A percentile compares a stretch with the other conserved stretches of the same genome.
Conservation (phyloP, 164 flowering plant species). For the Taxillus chinensis region DNA sequence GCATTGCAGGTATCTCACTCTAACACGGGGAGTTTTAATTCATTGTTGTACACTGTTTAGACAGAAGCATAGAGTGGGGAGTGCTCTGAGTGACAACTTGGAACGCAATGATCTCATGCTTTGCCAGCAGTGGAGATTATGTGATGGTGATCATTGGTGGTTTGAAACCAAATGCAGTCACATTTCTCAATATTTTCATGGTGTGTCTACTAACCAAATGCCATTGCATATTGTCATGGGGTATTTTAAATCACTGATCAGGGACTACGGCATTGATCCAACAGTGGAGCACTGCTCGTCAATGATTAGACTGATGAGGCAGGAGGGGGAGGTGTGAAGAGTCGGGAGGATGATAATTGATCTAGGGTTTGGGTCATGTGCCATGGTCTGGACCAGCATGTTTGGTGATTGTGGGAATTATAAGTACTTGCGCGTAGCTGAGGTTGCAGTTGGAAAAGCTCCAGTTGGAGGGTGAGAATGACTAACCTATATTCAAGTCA, state of each 20-base stretch:
- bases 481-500: conserved; percentile 44
- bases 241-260: conserved; percentile 39
- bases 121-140: conserved; percentile 47
- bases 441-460: conserved; percentile 48
- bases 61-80: conserved; percentile 36
- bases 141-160: conserved; percentile 23
- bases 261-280: conserved; percentile 39
- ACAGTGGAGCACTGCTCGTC: conserved; percentile 45
- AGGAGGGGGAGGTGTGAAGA: conserved; percentile 33
- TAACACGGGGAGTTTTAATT: conserved; percentile 38
- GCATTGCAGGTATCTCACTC: conserved; percentile 33
- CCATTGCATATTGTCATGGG: conserved; percentile 18
- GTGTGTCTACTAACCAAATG: conserved; percentile 33
- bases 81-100: conserved; percentile 59
- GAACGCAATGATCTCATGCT: conserved; percentile 57
- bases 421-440: conserved; percentile 34
- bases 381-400: conserved; percentile 49
- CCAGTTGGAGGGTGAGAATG: conserved; percentile 36
- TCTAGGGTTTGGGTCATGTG: conserved; percentile 39
- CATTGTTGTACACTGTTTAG: conserved; percentile 45
- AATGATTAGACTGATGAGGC: conserved; percentile 48
- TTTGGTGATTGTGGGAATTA: conserved; percentile 45
- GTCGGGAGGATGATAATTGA: conserved; percentile 43
- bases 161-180: conserved; percentile 42
- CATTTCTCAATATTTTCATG: conserved; percentile 46